phyloP scores from a whole-genome alignment of 2,329 filamentous ascomycete species.

The Drechslera avenae region DNA sequence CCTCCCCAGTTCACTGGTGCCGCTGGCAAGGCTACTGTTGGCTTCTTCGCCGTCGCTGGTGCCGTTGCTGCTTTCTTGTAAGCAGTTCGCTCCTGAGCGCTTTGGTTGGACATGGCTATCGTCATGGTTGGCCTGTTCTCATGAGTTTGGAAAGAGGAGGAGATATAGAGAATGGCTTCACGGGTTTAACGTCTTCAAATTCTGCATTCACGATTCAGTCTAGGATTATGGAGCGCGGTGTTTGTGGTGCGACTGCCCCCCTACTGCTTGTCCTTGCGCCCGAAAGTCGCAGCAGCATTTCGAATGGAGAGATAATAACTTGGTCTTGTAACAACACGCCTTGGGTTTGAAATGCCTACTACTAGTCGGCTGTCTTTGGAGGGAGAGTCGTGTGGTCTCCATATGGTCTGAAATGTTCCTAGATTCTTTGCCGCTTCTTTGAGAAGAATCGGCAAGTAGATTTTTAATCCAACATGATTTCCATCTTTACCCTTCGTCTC shows the following conservation, averaged over 20 bases:
- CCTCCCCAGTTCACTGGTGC: slow-evolving; percentile 56
- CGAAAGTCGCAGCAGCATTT: slow-evolving; percentile 38
- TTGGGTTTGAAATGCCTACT: slow-evolving; percentile 24
- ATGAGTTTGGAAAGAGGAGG: slow-evolving; percentile 20
- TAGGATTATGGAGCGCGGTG: slow-evolving; percentile 42
- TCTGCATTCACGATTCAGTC: slow-evolving; percentile 41
- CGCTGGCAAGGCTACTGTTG: slow-evolving; percentile 58
- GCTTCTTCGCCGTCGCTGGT: slow-evolving; percentile 59
- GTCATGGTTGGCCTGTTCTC: slow-evolving; percentile 12
- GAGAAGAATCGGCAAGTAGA: slow-evolving; percentile 30
- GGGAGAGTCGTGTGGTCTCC: slow-evolving; percentile 47
- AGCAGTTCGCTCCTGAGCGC: slow-evolving; percentile 29
- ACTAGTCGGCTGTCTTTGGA: slow-evolving; percentile 31
- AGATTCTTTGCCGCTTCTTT: slow-evolving; percentile 28
- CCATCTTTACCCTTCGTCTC: slow-evolving; percentile 20
- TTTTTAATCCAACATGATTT: slow-evolving; percentile 38
- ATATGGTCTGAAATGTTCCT: slow-evolving; percentile 42
- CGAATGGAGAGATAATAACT: slow-evolving; percentile 41
- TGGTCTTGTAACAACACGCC: slow-evolving; percentile 40
- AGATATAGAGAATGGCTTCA: slow-evolving; percentile 31
- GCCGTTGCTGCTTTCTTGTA: slow-evolving; percentile 52
- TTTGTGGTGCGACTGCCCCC: slow-evolving; percentile 29
- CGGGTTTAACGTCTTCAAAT: slow-evolving; percentile 38
- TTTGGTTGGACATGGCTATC: slow-evolving; percentile 8
- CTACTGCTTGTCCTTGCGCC: slow-evolving; percentile 20